Conservation (phyloP, 768 basidiomycete species). For the Termitomyces sp. region DNA sequence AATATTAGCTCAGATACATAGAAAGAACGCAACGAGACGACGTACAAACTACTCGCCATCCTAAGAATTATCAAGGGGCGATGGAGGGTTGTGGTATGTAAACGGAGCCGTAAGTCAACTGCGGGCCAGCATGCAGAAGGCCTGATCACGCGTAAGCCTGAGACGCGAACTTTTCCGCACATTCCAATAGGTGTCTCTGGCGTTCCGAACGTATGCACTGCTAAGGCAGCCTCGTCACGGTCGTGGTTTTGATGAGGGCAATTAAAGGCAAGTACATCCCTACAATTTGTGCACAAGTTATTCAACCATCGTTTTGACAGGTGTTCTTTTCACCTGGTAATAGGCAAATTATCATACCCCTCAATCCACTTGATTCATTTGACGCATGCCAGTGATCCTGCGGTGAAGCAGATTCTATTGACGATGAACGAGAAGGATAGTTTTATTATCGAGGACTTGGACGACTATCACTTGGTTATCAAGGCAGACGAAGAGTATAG, state of each 20-base stretch:
- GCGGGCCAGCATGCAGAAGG: neutral
- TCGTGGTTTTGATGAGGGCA: constrained; percentile 21
- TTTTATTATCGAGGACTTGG: constrained; percentile 85
- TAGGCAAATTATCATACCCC: constrained; percentile 41
- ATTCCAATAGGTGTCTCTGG: neutral
- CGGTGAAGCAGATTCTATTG: constrained; percentile 82
- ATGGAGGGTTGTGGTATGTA: neutral
- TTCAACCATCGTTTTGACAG: neutral
- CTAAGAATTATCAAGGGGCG: neutral
- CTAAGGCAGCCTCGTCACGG: constrained; percentile 40
- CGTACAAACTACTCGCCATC: constrained; percentile 1
- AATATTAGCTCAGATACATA: neutral
- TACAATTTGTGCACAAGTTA: neutral
- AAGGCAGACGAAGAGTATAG: constrained; percentile 77
- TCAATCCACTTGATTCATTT: constrained; percentile 72
- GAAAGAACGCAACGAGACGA: neutral
- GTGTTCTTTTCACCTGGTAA: constrained; percentile 3
- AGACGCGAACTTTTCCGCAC: neutral
- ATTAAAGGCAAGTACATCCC: neutral
- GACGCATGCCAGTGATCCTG: constrained; percentile 20
- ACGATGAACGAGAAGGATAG: constrained; percentile 74
- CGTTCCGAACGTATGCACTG: neutral
- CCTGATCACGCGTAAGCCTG: neutral
- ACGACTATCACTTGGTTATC: constrained; percentile 58
- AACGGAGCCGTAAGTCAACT: neutral